Conservation (phyloP, 305 asterid species). For the Fraxinus xanthoxyloides region DNA sequence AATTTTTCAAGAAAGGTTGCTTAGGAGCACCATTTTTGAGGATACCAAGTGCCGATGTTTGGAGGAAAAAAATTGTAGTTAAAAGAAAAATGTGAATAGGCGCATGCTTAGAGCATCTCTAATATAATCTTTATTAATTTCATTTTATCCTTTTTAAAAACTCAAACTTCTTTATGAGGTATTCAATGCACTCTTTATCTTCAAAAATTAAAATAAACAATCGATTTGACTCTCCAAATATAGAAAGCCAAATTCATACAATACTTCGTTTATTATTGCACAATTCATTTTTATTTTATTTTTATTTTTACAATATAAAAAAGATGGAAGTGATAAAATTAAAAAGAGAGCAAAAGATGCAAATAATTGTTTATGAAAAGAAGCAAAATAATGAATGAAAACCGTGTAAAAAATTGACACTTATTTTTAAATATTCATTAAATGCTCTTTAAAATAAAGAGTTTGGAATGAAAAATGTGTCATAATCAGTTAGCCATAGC, state of each 20-base stretch:
- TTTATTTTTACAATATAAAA: neutral
- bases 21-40: neutral
- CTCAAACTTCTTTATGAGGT: neutral
- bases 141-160: neutral
- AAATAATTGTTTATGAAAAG: neutral
- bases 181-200: neutral
- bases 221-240: neutral
- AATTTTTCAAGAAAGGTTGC: neutral
- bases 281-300: neutral
- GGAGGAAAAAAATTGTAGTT: neutral
- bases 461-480: slow-evolving; percentile 12
- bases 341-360: neutral
- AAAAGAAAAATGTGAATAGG: neutral
- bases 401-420: neutral
- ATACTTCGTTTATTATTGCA: neutral
- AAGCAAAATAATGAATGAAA: too few relatives aligned
- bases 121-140: neutral
- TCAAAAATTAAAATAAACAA: too few relatives aligned
- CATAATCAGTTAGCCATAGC: slow-evolving; percentile 2
- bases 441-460: neutral
- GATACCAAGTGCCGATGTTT: neutral
- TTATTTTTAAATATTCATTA: neutral
- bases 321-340: neutral
- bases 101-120: neutral
- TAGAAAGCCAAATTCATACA: neutral